Evolutionary conservation across 1,284 basidiomycete genomes (phyloP), one percentile per base, ranked within the genome.

Genomic region (Amylostereum chailletii): DNA sequence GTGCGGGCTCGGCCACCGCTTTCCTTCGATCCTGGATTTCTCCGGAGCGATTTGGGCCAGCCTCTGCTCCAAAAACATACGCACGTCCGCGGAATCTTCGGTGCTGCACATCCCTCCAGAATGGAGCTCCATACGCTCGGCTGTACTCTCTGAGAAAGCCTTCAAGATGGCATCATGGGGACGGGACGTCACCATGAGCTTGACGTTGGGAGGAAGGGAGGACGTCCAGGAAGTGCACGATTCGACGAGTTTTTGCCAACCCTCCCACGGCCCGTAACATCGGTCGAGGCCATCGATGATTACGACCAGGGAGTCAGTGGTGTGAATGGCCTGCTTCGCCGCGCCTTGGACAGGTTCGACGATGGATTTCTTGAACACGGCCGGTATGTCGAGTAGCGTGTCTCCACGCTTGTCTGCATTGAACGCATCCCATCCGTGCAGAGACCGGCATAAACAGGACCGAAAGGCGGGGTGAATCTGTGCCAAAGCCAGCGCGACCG

Each of bases 181-280:
- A 33, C 53, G 51, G 41, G 52, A 50, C 3, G 48, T 55, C 42
- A 55, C 31, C 8, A 55, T 39, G n/a, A 55, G 53, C 36, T 55
- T 55, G 46, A 30, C 47, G 32, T 55, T 44, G 4, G 6, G 42
- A 3, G 53, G 48, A 7, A 54, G 37, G 3, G 41, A 29, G 5
- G 34, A 30, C 19, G 19, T 19, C 53, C 53, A 54, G 26, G 27
- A 37, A 3, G 29, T 26, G 36, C 52, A 31, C 29, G 53, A 49
- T 26, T 46, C 37, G 19, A 54, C 26, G 6, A 52, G 34, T 10
- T 26, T 19, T 8, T 39, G 6, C 45, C 48, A 54, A n/a, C 7
- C 9, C 27, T 27, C 33, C 4, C 46, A 26, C 2, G 29, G 26
- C 1, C 27, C 47, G n/a, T 19, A 9, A 30, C 51, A 54, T 19